phyloP scores from a whole-genome alignment of 768 basidiomycete species.

The Phanerodontia chrysosporium region DNA sequence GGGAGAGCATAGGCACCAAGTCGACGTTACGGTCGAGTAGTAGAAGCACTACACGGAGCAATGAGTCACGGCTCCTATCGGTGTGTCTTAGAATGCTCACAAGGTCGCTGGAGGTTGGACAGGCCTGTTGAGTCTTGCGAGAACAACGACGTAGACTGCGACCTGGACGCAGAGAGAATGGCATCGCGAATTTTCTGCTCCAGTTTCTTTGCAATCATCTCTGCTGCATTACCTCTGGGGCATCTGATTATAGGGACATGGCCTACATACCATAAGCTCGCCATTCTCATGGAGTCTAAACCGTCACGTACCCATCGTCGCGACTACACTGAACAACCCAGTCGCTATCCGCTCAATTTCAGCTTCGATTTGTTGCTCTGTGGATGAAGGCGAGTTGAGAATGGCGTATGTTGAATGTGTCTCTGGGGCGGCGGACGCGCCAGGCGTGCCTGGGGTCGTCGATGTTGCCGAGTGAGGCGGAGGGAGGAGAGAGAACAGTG shows the following conservation, averaged over 20 bases:
- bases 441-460: slow-evolving; percentile 30
- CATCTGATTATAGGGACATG: slow-evolving; percentile 93
- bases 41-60: slow-evolving; percentile 62
- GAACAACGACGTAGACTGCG: slow-evolving; percentile 62
- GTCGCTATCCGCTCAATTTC: slow-evolving; percentile 90
- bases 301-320: slow-evolving; percentile 64
- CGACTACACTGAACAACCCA: slow-evolving; percentile 89
- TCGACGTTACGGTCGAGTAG: slow-evolving; percentile 95
- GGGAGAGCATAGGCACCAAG: slow-evolving; percentile 86
- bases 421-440: slow-evolving; percentile 30
- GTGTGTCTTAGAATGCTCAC: slow-evolving; percentile 58
- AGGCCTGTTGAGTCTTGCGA: slow-evolving; percentile 78
- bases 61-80: no score
- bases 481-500: slow-evolving; percentile 86
- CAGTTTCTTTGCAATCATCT: slow-evolving; percentile 97
- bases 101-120: slow-evolving; percentile 81
- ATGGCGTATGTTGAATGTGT: slow-evolving; percentile 71
- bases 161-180: slow-evolving; percentile 64
- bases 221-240: slow-evolving; percentile 94
- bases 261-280: slow-evolving; percentile 40
- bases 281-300: not conserved
- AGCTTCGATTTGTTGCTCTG: slow-evolving; percentile 86
- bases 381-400: slow-evolving; percentile 86
- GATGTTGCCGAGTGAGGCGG: slow-evolving; percentile 30
- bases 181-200: slow-evolving; percentile 90